A percentile compares a stretch with the other conserved stretches of the same genome.
These are phyloP conservation scores for Diutina sp. DNA, from an alignment of 1,139 yeast species.

Conservation along the genomic window DNA sequence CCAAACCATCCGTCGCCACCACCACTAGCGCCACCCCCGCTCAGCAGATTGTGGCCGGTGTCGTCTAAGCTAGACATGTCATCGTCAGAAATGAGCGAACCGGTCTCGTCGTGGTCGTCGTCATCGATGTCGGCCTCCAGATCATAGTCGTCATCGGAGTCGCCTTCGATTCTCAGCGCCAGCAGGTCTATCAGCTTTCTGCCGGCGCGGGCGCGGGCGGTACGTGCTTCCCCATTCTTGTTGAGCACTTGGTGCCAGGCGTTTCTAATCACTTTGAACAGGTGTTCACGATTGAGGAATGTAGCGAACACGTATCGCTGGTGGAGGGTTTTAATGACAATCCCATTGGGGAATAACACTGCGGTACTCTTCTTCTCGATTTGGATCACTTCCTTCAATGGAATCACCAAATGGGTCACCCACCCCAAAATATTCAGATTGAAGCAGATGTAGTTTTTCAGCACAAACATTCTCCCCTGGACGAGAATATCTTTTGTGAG, in stretches of 20 bases:
- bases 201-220: slow-evolving; percentile 1
- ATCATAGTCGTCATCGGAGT: not conserved
- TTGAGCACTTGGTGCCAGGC: slow-evolving; percentile 42
- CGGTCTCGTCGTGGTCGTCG: not conserved
- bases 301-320: slow-evolving; percentile 65
- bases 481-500: slow-evolving; percentile 55
- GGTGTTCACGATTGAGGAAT: slow-evolving; percentile 52
- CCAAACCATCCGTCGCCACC: not conserved
- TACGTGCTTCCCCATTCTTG: slow-evolving; percentile 1
- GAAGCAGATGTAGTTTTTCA: slow-evolving; percentile 49
- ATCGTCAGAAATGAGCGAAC: not conserved
- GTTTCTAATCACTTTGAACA: slow-evolving; percentile 46
- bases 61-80: not conserved
- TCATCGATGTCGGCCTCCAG: not conserved
- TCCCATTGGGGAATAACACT: slow-evolving; percentile 63
- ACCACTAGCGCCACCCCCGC: not conserved
- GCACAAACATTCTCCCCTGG: slow-evolving; percentile 59
- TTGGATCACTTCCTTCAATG: slow-evolving; percentile 57
- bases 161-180: not conserved
- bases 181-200: not conserved
- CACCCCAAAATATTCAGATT: slow-evolving; percentile 66
- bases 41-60: not conserved
- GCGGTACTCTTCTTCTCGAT: slow-evolving; percentile 66
- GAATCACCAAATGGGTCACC: slow-evolving; percentile 55
- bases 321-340: slow-evolving; percentile 57